These are phyloP conservation scores for Phytophthora ohioensis DNA, from an alignment of 352 stramenopile genomes.

Conservation along the genomic window DNA sequence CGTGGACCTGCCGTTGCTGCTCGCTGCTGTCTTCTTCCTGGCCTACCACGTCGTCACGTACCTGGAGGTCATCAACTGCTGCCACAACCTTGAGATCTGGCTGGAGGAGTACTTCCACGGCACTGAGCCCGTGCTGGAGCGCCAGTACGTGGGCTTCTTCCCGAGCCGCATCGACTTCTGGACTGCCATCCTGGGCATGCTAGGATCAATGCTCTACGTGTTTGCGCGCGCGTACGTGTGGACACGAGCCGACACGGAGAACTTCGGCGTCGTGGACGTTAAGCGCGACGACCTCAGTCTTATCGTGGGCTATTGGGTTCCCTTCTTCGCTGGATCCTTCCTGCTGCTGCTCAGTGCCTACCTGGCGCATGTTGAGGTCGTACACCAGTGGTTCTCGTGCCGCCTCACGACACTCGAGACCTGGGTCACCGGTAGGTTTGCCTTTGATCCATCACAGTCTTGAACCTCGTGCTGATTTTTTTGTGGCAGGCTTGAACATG, in stretches of 20 bases:
- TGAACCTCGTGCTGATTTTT: slow-evolving; percentile 25
- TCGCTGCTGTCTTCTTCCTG: slow-evolving; percentile 67
- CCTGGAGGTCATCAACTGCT: slow-evolving; percentile 90
- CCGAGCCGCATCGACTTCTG: slow-evolving; percentile 88
- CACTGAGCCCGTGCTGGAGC: slow-evolving; percentile 69
- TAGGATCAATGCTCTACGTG: slow-evolving; percentile 72
- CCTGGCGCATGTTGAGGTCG: slow-evolving; percentile 83
- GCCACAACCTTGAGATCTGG: slow-evolving; percentile 90
- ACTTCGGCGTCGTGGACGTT: slow-evolving; percentile 84
- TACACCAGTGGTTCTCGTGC: slow-evolving; percentile 87
- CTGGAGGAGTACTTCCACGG: slow-evolving; percentile 88
- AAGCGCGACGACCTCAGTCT: slow-evolving; percentile 67
- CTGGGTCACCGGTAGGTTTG: slow-evolving; percentile 57
- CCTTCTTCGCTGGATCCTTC: slow-evolving; percentile 86
- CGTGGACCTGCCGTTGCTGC: slow-evolving; percentile 72
- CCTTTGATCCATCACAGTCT: neutral
- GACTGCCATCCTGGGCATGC: slow-evolving; percentile 66
- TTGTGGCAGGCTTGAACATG: slow-evolving; percentile 59
- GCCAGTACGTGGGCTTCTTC: slow-evolving; percentile 79
- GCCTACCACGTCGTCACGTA: slow-evolving; percentile 72
- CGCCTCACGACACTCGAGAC: slow-evolving; percentile 64
- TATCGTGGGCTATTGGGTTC: slow-evolving; percentile 84
- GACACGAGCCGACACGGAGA: slow-evolving; percentile 56
- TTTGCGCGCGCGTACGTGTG: slow-evolving; percentile 68
- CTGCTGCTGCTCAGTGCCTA: slow-evolving; percentile 78